Percentiles rank a stretch among this genome's conserved stretches.
phyloP scores from a whole-genome alignment of 176 grass and related monocot species.

The Lolium perenne region DNA sequence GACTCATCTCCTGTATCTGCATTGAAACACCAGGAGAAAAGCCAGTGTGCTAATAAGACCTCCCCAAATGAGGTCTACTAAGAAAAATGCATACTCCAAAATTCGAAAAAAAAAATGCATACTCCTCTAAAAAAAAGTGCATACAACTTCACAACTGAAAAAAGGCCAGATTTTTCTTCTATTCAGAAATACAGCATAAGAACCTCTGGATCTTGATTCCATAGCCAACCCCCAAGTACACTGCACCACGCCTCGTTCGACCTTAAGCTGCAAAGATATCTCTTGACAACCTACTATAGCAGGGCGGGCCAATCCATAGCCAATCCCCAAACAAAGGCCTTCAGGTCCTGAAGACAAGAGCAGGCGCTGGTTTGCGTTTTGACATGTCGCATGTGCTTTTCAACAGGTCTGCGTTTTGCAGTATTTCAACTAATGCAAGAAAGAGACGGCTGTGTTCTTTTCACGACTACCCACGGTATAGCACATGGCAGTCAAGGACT shows the following conservation, averaged over 20 bases:
- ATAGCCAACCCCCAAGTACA: background rate
- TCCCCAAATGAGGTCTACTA: background rate
- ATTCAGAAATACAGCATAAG: constrained; percentile 15
- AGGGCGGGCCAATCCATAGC: background rate
- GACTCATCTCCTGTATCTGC: background rate
- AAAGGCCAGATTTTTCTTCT: background rate
- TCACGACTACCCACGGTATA: too few relatives aligned
- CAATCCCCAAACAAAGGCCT: background rate
- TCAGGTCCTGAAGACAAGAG: background rate
- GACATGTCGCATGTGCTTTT: background rate
- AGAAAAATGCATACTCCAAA: constrained; percentile 2
- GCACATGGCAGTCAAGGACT: background rate
- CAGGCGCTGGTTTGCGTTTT: background rate
- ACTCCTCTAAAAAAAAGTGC: background rate
- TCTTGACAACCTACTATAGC: constrained; percentile 25
- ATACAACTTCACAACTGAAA: constrained; percentile 4
- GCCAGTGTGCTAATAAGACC: background rate
- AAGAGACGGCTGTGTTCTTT: background rate
- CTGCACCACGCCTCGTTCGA: constrained; percentile 31
- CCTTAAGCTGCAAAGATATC: constrained; percentile 24
- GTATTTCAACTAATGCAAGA: background rate
- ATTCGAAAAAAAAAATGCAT: too few relatives aligned
- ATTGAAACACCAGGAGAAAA: background rate
- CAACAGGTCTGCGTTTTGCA: background rate
- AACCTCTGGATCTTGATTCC: background rate